These are phyloP conservation scores for Plasmodium billcollinsi DNA, from an alignment of 169 alveolate genomes.

Conservation along the genomic window DNA sequence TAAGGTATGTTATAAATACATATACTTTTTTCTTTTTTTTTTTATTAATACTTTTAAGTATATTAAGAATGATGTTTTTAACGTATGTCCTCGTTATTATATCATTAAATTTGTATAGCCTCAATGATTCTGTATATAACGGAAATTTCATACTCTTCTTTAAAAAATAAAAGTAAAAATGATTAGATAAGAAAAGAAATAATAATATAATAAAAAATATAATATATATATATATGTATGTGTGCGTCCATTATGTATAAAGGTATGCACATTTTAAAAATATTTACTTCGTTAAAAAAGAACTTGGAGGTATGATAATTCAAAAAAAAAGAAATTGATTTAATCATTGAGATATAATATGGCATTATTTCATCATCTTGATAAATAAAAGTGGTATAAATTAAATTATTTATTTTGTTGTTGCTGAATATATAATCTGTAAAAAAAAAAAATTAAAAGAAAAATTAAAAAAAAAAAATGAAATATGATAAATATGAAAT, in stretches of 20 bases:
- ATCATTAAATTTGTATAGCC: slow-evolving; percentile 61
- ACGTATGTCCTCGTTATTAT: slow-evolving; percentile 60
- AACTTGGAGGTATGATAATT: slow-evolving; percentile 66
- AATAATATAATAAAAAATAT: neutral
- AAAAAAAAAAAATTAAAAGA: too few species aligned
- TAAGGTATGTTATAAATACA: too few species aligned
- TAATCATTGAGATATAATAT: slow-evolving; percentile 57
- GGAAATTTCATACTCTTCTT: slow-evolving; percentile 73
- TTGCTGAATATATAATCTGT: slow-evolving; percentile 63
- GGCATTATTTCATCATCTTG: slow-evolving; percentile 76
- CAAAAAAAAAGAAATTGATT: slow-evolving; percentile 51
- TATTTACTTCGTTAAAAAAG: slow-evolving; percentile 56
- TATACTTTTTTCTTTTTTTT: too few species aligned
- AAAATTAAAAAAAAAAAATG: too few species aligned
- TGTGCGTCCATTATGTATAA: neutral
- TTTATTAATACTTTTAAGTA: slow-evolving; percentile 32
- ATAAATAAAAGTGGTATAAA: slow-evolving; percentile 49
- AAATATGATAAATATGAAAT: neutral
- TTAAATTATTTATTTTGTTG: slow-evolving; percentile 55
- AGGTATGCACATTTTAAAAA: neutral
- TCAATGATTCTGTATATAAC: slow-evolving; percentile 42
- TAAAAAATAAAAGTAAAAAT: slow-evolving; percentile 11
- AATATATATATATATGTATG: neutral
- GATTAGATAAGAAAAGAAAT: neutral
- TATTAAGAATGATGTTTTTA: slow-evolving; percentile 41